Evolutionary conservation across 2,329 filamentous ascomycete genomes (phyloP), one percentile per base, ranked within the genome.

Genomic region (Stenocarpella maydis): DNA sequence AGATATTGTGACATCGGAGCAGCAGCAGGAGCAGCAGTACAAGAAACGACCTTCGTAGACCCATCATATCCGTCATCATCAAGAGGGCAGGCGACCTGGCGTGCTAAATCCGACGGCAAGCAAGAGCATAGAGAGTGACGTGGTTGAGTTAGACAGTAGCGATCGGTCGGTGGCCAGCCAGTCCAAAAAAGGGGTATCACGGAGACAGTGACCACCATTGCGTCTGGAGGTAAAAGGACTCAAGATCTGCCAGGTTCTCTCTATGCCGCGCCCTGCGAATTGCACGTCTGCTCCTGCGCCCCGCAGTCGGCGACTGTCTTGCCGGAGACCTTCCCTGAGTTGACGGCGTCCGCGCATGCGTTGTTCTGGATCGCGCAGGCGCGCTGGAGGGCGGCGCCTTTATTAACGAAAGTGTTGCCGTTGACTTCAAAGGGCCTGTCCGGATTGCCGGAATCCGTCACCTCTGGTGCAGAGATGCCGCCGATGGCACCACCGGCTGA

Each of bases 361-460:
- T 90, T 91, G 80, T 88, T 86, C 80, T 91, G 88, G 69, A 90
- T 85, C 71, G 88, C 84, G 76, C 90, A 92, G 43, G 87, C 85
- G 55, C 90, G 83, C 78, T 90, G 85, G 49, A 86, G 79, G 24
- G 90, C 90, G 12, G 84, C 86, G 3, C 76, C 79, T 72, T 86
- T 76, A 76, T 86, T 86, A 47, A 85, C 84, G 76, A 92, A 91
- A 45, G 82, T 88, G 80, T 82, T 80, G 60, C 85, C 86, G 73
- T 87, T 85, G 69, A 89, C 86, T 26, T 77, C 73, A 78, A 90
- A 90, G 67, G 87, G 86, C 39, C 88, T 83, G 68, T 77, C 75
- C 26, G 78, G 70, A 74, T 87, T 79, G 52, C 85, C 84, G 6
- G 83, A 82, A 74, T 86, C 74, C 45, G 76, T 77, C 28, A 89